phyloP scores from a whole-genome alignment of 2,329 filamentous ascomycete species.

The Ophiostoma perfectum region DNA sequence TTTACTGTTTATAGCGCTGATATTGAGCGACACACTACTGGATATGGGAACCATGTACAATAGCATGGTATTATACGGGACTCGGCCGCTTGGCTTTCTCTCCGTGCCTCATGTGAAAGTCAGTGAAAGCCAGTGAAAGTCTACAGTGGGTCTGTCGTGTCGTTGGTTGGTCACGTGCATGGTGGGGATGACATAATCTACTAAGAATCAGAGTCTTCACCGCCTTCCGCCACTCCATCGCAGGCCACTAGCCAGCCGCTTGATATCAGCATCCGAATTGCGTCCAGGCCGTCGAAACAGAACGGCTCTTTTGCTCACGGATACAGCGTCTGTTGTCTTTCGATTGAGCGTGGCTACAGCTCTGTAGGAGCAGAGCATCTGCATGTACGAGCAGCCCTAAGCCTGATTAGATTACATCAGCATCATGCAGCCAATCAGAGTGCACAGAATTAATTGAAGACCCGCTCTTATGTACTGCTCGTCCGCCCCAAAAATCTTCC shows the following conservation, averaged over 20 bases:
- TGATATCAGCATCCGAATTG: background rate
- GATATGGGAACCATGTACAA: no score
- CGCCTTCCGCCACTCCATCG: background rate
- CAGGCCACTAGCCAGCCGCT: background rate
- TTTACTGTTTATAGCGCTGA: no score
- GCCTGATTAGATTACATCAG: background rate
- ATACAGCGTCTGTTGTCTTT: background rate
- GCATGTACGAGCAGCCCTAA: background rate
- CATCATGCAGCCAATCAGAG: background rate
- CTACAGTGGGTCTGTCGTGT: no score
- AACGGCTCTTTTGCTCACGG: background rate
- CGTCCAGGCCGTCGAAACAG: background rate
- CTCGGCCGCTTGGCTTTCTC: no score
- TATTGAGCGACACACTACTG: no score
- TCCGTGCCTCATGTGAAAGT: no score
- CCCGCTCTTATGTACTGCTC: background rate
- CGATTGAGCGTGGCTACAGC: background rate
- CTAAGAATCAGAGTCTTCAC: background rate
- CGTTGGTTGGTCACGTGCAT: background rate
- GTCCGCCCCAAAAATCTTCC: slow-evolving; percentile 10
- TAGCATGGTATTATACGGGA: no score
- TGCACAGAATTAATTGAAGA: background rate
- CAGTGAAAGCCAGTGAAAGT: no score
- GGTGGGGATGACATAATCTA: background rate
- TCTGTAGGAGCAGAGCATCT: background rate